Evolutionary conservation across 495 filamentous ascomycete genomes (phyloP).

Genomic region (Delitschia confertaspora): DNA sequence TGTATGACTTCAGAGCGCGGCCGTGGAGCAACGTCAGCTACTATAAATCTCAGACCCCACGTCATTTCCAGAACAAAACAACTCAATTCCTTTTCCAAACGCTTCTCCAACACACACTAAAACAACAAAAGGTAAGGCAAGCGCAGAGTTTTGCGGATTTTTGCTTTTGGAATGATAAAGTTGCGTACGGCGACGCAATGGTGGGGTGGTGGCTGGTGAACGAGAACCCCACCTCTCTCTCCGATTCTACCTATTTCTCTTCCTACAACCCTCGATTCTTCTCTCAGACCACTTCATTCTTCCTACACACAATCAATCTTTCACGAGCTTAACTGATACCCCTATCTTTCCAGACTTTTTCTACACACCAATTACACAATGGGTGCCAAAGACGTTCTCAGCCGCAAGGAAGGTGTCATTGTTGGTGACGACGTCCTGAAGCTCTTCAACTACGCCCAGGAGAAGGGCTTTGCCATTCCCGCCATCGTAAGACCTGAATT

Average conservation of each 20-base stretch:
- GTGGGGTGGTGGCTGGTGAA: slow-evolving; percentile 5
- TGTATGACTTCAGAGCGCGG: slow-evolving; percentile 19
- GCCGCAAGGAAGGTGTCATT: slow-evolving; percentile 76
- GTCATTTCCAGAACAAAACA: slow-evolving; percentile 13
- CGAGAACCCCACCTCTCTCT: slow-evolving; percentile 6
- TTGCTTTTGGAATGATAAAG: slow-evolving; percentile 11
- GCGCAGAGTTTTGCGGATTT: slow-evolving; percentile 1
- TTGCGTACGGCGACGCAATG: slow-evolving; percentile 2
- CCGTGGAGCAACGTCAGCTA: slow-evolving; percentile 9
- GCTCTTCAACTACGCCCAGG: slow-evolving; percentile 79
- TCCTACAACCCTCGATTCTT: background rate
- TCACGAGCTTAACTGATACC: background rate
- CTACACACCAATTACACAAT: slow-evolving; percentile 39
- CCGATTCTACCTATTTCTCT: background rate
- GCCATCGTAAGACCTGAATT: too few relatives aligned
- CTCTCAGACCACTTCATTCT: slow-evolving; percentile 7
- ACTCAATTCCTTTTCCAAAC: slow-evolving; percentile 6
- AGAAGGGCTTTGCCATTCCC: slow-evolving; percentile 48
- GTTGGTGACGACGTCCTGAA: slow-evolving; percentile 72
- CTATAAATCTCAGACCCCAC: slow-evolving; percentile 12
- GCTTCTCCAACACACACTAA: background rate
- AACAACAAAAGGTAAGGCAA: slow-evolving; percentile 5
- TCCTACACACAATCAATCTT: slow-evolving; percentile 1
- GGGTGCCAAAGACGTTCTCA: slow-evolving; percentile 58
- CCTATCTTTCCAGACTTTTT: background rate